These are phyloP conservation scores for Neoconidiobolus thromboides DNA, from an alignment of 371 early-diverging fungal species.

Conservation along the genomic window DNA sequence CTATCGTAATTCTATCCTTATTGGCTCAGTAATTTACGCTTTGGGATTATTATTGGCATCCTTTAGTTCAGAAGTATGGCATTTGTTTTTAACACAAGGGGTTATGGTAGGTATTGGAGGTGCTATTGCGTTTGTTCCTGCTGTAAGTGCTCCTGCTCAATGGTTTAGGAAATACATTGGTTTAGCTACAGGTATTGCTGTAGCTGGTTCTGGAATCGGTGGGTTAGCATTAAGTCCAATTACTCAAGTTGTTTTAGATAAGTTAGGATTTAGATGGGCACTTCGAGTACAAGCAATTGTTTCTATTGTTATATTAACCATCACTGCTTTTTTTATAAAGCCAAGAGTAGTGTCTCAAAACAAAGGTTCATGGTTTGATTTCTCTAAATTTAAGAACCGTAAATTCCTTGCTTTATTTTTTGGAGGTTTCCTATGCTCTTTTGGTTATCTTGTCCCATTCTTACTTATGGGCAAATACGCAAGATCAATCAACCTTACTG, in stretches of 20 bases:
- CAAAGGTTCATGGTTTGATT: slow-evolving; percentile 16
- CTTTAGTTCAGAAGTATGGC: slow-evolving; percentile 17
- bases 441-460: slow-evolving; percentile 5
- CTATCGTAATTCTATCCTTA: neutral
- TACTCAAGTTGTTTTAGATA: slow-evolving; percentile 28
- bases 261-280: slow-evolving; percentile 35
- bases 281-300: slow-evolving; percentile 37
- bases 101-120: slow-evolving; percentile 27
- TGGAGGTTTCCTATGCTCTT: neutral
- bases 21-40: slow-evolving; percentile 1
- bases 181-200: slow-evolving; percentile 50
- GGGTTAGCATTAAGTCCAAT: slow-evolving; percentile 50
- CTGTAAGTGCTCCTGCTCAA: slow-evolving; percentile 38
- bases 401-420: neutral
- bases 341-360: slow-evolving; percentile 5
- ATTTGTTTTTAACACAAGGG: slow-evolving; percentile 28
- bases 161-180: slow-evolving; percentile 56
- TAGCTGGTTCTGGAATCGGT: slow-evolving; percentile 60
- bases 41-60: slow-evolving; percentile 6
- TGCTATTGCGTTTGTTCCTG: slow-evolving; percentile 34
- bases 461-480: slow-evolving; percentile 1
- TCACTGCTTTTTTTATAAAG: slow-evolving; percentile 17
- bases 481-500: slow-evolving; percentile 11
- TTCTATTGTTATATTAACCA: slow-evolving; percentile 20
- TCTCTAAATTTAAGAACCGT: neutral